These are phyloP conservation scores for Melaleuca quinquenervia DNA, from an alignment of 345 rosid species.

Conservation along the genomic window DNA sequence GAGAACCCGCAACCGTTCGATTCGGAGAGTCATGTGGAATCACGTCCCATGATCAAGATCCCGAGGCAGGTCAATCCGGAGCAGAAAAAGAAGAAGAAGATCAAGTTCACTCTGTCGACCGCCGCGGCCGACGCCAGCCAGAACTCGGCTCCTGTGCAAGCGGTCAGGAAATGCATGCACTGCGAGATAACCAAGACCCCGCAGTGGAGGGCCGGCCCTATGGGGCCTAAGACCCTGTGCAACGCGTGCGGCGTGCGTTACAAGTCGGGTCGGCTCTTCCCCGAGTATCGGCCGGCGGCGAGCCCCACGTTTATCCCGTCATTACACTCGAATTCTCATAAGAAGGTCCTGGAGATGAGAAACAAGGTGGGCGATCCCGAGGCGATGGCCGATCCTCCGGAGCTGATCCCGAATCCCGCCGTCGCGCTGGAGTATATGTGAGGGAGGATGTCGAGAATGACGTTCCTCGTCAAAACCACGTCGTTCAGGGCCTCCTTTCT, in stretches of 20 bases:
- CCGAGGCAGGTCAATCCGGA: slow-evolving; percentile 50
- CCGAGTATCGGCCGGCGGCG: slow-evolving; percentile 93
- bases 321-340: slow-evolving; percentile 91
- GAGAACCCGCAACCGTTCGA: slow-evolving; percentile 14
- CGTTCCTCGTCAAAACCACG: neutral
- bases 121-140: slow-evolving; percentile 23
- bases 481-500: neutral
- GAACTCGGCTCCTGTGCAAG: slow-evolving; percentile 18
- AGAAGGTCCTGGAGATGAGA: slow-evolving; percentile 93
- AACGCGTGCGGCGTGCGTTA: slow-evolving; percentile 95
- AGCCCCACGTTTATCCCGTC: slow-evolving; percentile 90
- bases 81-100: slow-evolving; percentile 59
- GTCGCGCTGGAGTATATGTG: slow-evolving; percentile 26
- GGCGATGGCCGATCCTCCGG: neutral
- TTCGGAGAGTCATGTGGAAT: slow-evolving; percentile 49
- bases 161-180: slow-evolving; percentile 83
- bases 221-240: slow-evolving; percentile 98
- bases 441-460: neutral
- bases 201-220: slow-evolving; percentile 97
- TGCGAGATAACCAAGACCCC: slow-evolving; percentile 96
- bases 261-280: slow-evolving; percentile 95
- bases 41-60: slow-evolving; percentile 51
- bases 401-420: slow-evolving; percentile 34
- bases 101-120: slow-evolving; percentile 26
- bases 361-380: slow-evolving; percentile 23